Evolutionary conservation across 352 stramenopile genomes (phyloP), one percentile per base, ranked within the genome.

Genomic region (Globisporangium lucens): DNA sequence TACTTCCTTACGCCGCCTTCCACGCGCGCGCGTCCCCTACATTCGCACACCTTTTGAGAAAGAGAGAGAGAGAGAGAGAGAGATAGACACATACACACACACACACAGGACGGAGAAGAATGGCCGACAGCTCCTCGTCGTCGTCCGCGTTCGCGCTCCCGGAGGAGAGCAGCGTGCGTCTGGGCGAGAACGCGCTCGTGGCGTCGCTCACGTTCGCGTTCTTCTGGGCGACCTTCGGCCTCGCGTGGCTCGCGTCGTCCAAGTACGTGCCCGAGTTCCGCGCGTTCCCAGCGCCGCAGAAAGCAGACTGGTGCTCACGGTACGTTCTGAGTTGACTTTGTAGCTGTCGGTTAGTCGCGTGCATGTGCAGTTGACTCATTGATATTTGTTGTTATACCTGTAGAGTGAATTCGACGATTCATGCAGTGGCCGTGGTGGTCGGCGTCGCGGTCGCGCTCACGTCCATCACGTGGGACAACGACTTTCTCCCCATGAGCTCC

Each of bases 301-400:
- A 92, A 61, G 85, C 85, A 2, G 85, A 94, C 69, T 94, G 85
- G 85, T 94, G 85, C 66, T 94, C 85, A 6, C 74, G 83, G 85
- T 93, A 66, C 43, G 82, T 77, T 10, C 22, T 13, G 56, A 10
- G 5, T 47, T 4, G 17, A 65, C 29, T 27, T 67, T 24, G 24
- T 12, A 27, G 20, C 35, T 41, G 29, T 47, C 4, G 9, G 13
- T 30, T 4, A 10, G 22, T 61, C 3, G 1, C 22, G 22, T 24
- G 24, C 9, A 12, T 57, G 15, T 13, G 9, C 9, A 13, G 4
- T 49, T 30, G 2, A 27, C 55, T 65, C 27, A 41, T 41, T 35
- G 41, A 35, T 70, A 36, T n/a, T 41, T 55, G 8, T 43, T 38
- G 20, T 3, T 41, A 22, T 51, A 7, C 65, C 20, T 60, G 46